Base-by-base conservation (phyloP, 768 basidiomycete species). In the Rhodosporidiobolus sp. region DNA sequence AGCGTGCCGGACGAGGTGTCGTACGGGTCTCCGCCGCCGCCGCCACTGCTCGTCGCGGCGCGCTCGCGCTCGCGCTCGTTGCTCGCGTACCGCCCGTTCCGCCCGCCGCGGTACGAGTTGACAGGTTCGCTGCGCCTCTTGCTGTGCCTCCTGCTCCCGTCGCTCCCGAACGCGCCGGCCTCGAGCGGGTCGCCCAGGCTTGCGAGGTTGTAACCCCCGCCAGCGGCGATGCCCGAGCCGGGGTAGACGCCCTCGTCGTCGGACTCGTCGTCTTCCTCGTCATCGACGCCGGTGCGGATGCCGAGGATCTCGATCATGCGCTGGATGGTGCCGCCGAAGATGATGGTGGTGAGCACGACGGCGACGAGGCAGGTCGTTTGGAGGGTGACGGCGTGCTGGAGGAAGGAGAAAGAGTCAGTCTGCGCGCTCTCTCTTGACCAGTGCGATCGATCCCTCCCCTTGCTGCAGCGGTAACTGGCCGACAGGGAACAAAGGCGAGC, bases 281-380 rank as follows among this genome's bases (percentile, higher is more conserved):
- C 95, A 77, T 95, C 94, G 0, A 99, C 91, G 0, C 94, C 94
- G 0, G 92, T 94, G 19, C 92, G 84, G 73, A 99, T 96, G 0
- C 96, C 95, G n/a, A 97, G 85, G 16, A 97, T 88, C 79, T 97
- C 95, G 38, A 99, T 84, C 96, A 99, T 98, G 60, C 93, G 85
- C 20, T 91, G 88, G 0, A 95, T 95, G n/a, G 96, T 97, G 4
- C 96, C 95, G 0, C 96, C 96, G 76, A 99, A 98, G 48, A 96
- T 83, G 65, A 98, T 82, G 46, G 98, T 94, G 2, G 95, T 96
- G 63, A 97, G 84, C 54, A 99, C 92, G 34, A 98, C 95, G 17
- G 96, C 93, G 28, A 96, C 89, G 35, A 99, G 87, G 30, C 98
- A 94, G 0, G 96, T 98, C 57, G 89, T 96, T 46, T 94, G 85